These are phyloP conservation scores for Cordyceps fumosorosea DNA, from an alignment of 2,329 filamentous ascomycete species.

Conservation along the genomic window DNA sequence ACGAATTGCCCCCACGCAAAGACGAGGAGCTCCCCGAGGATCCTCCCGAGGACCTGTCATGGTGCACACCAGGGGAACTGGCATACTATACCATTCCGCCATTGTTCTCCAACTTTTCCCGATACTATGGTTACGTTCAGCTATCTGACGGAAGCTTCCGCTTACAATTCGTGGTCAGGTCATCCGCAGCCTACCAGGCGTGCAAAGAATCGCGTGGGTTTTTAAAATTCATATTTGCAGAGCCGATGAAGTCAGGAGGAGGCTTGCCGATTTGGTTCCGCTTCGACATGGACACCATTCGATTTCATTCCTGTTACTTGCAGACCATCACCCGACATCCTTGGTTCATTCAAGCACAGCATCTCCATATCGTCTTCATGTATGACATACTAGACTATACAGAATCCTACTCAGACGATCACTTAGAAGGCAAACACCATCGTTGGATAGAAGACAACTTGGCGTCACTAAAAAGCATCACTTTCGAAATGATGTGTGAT, in stretches of 20 bases:
- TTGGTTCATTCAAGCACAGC: background rate
- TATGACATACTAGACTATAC: background rate
- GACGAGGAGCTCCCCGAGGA: background rate
- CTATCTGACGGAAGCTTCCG: background rate
- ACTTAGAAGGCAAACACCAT: background rate
- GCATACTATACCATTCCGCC: constrained; percentile 3
- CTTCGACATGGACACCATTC: constrained; percentile 1
- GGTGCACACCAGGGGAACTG: background rate
- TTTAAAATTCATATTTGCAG: constrained; percentile 3
- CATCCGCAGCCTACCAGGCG: constrained; percentile 4
- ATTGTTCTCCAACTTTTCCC: background rate
- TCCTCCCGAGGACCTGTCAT: background rate
- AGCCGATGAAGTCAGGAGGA: background rate
- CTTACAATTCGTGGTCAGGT: background rate
- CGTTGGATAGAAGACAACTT: background rate
- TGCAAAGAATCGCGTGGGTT: constrained; percentile 8
- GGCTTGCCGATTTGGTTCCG: constrained; percentile 5
- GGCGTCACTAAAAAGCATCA: background rate
- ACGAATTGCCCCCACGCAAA: background rate
- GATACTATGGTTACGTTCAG: background rate
- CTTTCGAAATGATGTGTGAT: background rate
- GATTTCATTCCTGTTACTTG: background rate
- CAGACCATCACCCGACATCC: background rate
- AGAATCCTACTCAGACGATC: no score
- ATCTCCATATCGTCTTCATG: background rate